Conservation (phyloP, 2,329 filamentous ascomycete genomes). For the Aulographum hederae region DNA sequence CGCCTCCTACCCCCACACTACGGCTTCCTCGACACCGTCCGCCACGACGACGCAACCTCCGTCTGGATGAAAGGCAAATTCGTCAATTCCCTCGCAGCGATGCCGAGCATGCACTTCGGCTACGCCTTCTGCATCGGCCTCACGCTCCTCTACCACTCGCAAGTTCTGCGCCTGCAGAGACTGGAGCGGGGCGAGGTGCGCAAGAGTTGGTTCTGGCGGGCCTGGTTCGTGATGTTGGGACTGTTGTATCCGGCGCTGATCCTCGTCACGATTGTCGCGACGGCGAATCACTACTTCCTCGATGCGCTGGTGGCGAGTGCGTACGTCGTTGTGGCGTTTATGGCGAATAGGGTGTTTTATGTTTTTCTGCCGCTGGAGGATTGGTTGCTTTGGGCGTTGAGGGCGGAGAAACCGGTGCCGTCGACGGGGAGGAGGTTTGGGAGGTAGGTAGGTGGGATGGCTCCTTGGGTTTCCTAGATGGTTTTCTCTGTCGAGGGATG, state of each 20-base stretch:
- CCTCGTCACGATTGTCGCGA: slow-evolving; percentile 39
- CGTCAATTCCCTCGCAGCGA: slow-evolving; percentile 27
- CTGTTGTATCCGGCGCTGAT: slow-evolving; percentile 35
- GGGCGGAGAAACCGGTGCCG: slow-evolving; percentile 35
- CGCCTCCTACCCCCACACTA: slow-evolving; percentile 25
- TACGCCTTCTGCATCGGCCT: slow-evolving; percentile 35
- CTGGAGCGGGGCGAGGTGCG: slow-evolving; percentile 23
- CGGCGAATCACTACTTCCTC: slow-evolving; percentile 43
- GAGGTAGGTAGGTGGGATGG: too few species aligned
- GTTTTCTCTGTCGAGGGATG: too few species aligned
- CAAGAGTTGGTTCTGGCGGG: slow-evolving; percentile 22
- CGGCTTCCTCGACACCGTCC: slow-evolving; percentile 28
- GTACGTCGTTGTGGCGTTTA: slow-evolving; percentile 28
- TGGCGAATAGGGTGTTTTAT: slow-evolving; percentile 30
- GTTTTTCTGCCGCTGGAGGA: slow-evolving; percentile 33
- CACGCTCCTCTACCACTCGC: slow-evolving; percentile 34
- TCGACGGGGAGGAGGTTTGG: slow-evolving; percentile 31
- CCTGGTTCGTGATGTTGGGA: slow-evolving; percentile 27
- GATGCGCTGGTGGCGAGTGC: slow-evolving; percentile 32
- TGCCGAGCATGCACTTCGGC: slow-evolving; percentile 35
- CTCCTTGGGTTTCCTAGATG: too few species aligned
- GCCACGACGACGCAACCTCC: slow-evolving; percentile 26
- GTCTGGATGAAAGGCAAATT: slow-evolving; percentile 28
- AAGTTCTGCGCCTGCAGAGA: slow-evolving; percentile 19
- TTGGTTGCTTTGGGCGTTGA: slow-evolving; percentile 26